Evolutionary conservation across 352 stramenopile species (phyloP).

Genomic region (Globisporangium irregulare): DNA sequence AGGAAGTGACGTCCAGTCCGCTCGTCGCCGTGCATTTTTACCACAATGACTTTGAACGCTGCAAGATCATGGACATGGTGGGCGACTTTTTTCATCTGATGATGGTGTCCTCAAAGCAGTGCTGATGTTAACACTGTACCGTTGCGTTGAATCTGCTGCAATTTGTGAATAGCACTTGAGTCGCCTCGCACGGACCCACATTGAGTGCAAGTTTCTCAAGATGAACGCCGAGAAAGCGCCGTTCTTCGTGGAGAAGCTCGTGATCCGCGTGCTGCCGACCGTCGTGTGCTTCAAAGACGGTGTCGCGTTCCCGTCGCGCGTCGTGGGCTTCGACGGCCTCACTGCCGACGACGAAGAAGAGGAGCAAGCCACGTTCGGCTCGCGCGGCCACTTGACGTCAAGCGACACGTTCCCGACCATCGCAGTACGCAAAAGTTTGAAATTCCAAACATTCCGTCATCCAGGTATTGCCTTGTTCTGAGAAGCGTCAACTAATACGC

Average conservation of each 20-base stretch:
- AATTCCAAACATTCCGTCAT: background rate
- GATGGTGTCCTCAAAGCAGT: background rate
- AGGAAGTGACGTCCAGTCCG: slow-evolving; percentile 88
- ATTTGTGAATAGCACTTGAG: slow-evolving; percentile 36
- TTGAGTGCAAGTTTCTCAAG: slow-evolving; percentile 94
- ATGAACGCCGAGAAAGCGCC: slow-evolving; percentile 94
- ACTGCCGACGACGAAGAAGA: slow-evolving; percentile 69
- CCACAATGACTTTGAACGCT: slow-evolving; percentile 96
- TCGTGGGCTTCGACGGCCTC: slow-evolving; percentile 94
- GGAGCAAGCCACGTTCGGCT: slow-evolving; percentile 36
- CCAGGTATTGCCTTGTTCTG: background rate
- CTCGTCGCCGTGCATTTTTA: slow-evolving; percentile 94
- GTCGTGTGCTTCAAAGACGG: slow-evolving; percentile 92
- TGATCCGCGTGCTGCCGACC: slow-evolving; percentile 92
- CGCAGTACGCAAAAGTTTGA: slow-evolving; percentile 31
- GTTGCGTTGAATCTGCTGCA: background rate
- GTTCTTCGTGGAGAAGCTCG: slow-evolving; percentile 94
- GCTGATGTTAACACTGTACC: background rate
- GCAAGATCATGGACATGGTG: slow-evolving; percentile 96
- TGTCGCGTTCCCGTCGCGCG: slow-evolving; percentile 85
- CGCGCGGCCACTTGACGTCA: slow-evolving; percentile 33
- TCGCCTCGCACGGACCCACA: slow-evolving; percentile 54
- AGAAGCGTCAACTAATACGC: background rate
- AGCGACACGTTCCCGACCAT: slow-evolving; percentile 62
- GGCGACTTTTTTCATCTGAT: background rate